Conservation (phyloP, 805 yeast genomes). For the Saccharomycopsis javanensis region DNA sequence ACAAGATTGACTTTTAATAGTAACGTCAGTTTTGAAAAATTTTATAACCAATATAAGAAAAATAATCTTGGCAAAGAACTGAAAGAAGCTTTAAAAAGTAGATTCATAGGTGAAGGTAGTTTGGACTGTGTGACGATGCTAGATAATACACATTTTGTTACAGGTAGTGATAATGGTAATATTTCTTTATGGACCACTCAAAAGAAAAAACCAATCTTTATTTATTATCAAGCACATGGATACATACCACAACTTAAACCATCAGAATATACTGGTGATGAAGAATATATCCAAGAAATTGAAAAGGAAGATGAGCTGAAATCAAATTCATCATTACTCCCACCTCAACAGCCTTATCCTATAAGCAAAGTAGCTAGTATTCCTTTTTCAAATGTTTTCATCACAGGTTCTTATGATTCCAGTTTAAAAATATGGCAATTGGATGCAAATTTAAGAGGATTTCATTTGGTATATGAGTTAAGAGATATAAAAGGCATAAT, state of each 20-base stretch:
- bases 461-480: slow-evolving; percentile 47
- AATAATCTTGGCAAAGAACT: slow-evolving; percentile 27
- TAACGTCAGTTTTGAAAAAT: slow-evolving; percentile 42
- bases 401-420: slow-evolving; percentile 88
- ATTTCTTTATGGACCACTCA: slow-evolving; percentile 83
- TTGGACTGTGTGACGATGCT: slow-evolving; percentile 85
- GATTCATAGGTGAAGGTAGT: slow-evolving; percentile 67
- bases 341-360: slow-evolving; percentile 72
- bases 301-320: slow-evolving; percentile 27
- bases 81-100: slow-evolving; percentile 29
- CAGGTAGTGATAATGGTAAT: slow-evolving; percentile 93
- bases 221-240: slow-evolving; percentile 72
- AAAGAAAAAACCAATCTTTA: slow-evolving; percentile 78
- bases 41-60: slow-evolving; percentile 28
- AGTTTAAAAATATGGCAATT: slow-evolving; percentile 69
- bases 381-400: slow-evolving; percentile 75
- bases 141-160: slow-evolving; percentile 86
- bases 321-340: slow-evolving; percentile 37
- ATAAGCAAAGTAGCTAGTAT: slow-evolving; percentile 73
- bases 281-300: slow-evolving; percentile 10
- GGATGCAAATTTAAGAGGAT: slow-evolving; percentile 50
- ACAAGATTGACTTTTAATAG: slow-evolving; percentile 83
- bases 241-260: slow-evolving; percentile 38
- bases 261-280: slow-evolving; percentile 48
- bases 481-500: slow-evolving; percentile 60